Evolutionary conservation across 108 stramenopile species (phyloP), one percentile per base, ranked within the genome.

Genomic region (Mediolabrus comicus): DNA sequence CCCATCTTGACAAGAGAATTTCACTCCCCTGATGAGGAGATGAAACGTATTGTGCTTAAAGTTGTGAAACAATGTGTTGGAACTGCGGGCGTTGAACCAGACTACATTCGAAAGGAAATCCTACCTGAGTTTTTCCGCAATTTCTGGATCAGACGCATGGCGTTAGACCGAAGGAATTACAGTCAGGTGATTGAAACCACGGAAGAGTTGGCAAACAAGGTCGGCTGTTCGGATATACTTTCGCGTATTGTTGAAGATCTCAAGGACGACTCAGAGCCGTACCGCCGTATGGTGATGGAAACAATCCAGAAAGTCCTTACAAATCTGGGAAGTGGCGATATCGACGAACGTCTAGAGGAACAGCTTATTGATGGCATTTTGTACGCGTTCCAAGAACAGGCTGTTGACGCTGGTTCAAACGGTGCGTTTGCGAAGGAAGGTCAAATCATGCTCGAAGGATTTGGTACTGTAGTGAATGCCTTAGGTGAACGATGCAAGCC

Each of bases 121-220:
- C 53, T 98, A 19, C 98, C 98, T 1, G 97, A 98, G 72, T 99
- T 98, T 80, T 98, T 99, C 74, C 75, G 80, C 25, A 94, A 95
- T 74, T 99, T 99, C 70, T 99, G 98, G 99, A 96, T 97, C 33
- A 87, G 98, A 6, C 79, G 98, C n/a, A 98, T 99, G 96, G 99
- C 99, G 6, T 77, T 98, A 46, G 98, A 99, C 80, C 76, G 97
- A 41, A 83, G 98, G 60, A 98, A 99, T 77, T 95, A 98, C 84
- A 95, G 94, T 62, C 93, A 93, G 83, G 97, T 99, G 19, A 90
- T 99, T 60, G 98, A 98, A 58, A 98, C 98, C 22, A 99, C 99
- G 1, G 96, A 95, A 62, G 98, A 98, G 69, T 82, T 99, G 31
- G 98, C 98, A 11, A 98, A 96, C 82, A 98, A 99, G 84, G 97